These are phyloP conservation scores for Ochetophila trinervis DNA, from an alignment of 306 rosid species.

Conservation along the genomic window DNA sequence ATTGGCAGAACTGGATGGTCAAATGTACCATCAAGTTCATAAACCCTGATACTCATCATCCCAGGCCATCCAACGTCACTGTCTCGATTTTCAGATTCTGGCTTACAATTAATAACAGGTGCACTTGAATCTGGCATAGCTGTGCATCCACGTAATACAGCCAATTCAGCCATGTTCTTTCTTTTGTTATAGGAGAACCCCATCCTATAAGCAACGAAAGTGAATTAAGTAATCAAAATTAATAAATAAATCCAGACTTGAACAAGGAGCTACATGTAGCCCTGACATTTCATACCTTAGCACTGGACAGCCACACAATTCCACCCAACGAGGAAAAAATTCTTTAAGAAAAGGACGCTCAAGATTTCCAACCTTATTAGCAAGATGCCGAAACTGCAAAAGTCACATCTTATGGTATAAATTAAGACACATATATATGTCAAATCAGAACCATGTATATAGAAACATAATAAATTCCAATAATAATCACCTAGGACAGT, in stretches of 20 bases:
- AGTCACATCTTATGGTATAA: conserved; percentile 2
- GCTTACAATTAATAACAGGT: conserved; percentile 45
- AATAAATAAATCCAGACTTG: conserved; percentile 20
- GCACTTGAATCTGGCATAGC: conserved; percentile 50
- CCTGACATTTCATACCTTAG: conserved; percentile 55
- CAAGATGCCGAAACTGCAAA: conserved; percentile 97
- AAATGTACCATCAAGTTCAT: conserved; percentile 94
- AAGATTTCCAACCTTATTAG: conserved; percentile 94
- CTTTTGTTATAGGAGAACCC: conserved; percentile 94
- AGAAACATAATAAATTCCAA: too few species aligned
- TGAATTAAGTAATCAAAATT: conserved; percentile 27
- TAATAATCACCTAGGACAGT: too few species aligned
- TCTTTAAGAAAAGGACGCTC: conserved; percentile 99
- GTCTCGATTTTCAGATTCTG: conserved; percentile 74
- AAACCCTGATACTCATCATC: conserved; percentile 95
- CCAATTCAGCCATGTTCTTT: conserved; percentile 93
- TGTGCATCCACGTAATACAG: conserved; percentile 90
- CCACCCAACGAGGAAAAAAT: conserved; percentile 95
- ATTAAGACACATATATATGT: too few species aligned
- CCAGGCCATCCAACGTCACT: conserved; percentile 95
- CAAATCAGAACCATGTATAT: too few species aligned
- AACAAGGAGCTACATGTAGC: conserved; percentile 19
- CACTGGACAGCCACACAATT: conserved; percentile 86
- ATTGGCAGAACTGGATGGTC: conserved; percentile 98
- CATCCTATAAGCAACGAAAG: conserved; percentile 50